Evolutionary conservation across 2,329 filamentous ascomycete species (phyloP).

Genomic region (Xylariaceae sp.): DNA sequence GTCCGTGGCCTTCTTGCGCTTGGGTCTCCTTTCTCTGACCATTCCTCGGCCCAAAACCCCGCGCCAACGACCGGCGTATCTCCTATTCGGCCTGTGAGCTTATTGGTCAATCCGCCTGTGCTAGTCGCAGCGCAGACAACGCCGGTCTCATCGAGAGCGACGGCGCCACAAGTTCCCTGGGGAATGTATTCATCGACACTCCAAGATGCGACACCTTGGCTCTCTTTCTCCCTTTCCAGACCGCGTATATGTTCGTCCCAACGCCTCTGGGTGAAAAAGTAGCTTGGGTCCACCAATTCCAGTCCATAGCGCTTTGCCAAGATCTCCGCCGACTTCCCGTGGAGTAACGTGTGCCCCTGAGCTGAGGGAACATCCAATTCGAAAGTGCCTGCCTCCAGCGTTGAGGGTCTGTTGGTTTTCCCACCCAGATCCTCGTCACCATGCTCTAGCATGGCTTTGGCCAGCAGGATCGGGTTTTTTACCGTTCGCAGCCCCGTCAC

Average conservation of each 20-base stretch:
- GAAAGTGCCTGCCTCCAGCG: slow-evolving; percentile 10
- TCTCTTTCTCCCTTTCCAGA: slow-evolving; percentile 42
- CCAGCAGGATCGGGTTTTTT: slow-evolving; percentile 74
- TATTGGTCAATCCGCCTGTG: slow-evolving; percentile 81
- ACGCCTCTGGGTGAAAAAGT: slow-evolving; percentile 72
- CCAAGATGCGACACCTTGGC: slow-evolving; percentile 44
- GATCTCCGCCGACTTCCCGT: slow-evolving; percentile 61
- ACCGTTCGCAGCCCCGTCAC: slow-evolving; percentile 68
- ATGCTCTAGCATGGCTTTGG: slow-evolving; percentile 62
- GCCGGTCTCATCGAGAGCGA: slow-evolving; percentile 72
- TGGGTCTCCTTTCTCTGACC: slow-evolving; percentile 49
- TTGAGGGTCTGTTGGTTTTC: slow-evolving; percentile 25
- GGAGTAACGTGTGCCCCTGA: slow-evolving; percentile 65
- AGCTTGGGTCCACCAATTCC: slow-evolving; percentile 61
- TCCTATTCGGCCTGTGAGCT: slow-evolving; percentile 76
- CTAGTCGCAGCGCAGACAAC: slow-evolving; percentile 64
- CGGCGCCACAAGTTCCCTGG: slow-evolving; percentile 79
- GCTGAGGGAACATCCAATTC: slow-evolving; percentile 48
- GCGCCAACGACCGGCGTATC: slow-evolving; percentile 81
- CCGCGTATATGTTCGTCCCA: slow-evolving; percentile 74
- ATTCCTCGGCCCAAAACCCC: slow-evolving; percentile 87
- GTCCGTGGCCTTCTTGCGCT: slow-evolving; percentile 18
- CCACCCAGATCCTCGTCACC: slow-evolving; percentile 54
- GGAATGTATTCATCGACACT: slow-evolving; percentile 62
- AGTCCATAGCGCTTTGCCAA: slow-evolving; percentile 65